Conservation (phyloP, 2,329 filamentous ascomycete species). For the Cladophialophora psammophila region DNA sequence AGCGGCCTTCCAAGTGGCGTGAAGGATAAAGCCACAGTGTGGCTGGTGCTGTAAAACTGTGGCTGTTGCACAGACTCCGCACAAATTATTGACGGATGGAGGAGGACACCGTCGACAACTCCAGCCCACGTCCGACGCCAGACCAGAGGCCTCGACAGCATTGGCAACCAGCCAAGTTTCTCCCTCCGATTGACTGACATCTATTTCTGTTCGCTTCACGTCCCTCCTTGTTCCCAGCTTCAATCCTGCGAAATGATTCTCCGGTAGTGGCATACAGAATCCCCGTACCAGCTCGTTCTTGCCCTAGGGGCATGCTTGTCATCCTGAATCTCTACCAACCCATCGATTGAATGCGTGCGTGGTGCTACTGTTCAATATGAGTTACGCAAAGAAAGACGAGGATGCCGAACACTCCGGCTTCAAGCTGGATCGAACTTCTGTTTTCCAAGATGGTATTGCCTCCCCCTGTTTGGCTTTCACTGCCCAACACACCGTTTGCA, state of each 20-base stretch:
- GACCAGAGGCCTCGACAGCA: constrained; percentile 18
- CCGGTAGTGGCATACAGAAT: constrained; percentile 34
- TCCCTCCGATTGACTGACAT: not conserved
- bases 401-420: constrained; percentile 92
- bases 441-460: constrained; percentile 93
- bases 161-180: constrained; percentile 8
- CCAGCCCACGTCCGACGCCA: constrained; percentile 18
- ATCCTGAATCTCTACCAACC: constrained; percentile 24
- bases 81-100: constrained; percentile 26
- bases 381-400: constrained; percentile 99
- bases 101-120: constrained; percentile 31
- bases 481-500: constrained; percentile 18
- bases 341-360: constrained; percentile 36
- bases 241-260: constrained; percentile 36
- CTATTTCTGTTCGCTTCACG: constrained; percentile 5
- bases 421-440: constrained; percentile 96
- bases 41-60: constrained; percentile 6
- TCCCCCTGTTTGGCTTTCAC: not conserved
- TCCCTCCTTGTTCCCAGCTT: not conserved
- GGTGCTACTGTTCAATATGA: constrained; percentile 66
- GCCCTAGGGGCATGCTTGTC: constrained; percentile 32
- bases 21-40: constrained; percentile 18
- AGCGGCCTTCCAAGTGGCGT: constrained; percentile 1
- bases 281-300: constrained; percentile 6
- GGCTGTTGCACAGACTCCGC: constrained; percentile 11